A percentile compares a stretch with the other conserved stretches of the same genome.
These are phyloP conservation scores for Davidsoniella eucalypti DNA, from an alignment of 2,329 filamentous ascomycete genomes.

Conservation along the genomic window DNA sequence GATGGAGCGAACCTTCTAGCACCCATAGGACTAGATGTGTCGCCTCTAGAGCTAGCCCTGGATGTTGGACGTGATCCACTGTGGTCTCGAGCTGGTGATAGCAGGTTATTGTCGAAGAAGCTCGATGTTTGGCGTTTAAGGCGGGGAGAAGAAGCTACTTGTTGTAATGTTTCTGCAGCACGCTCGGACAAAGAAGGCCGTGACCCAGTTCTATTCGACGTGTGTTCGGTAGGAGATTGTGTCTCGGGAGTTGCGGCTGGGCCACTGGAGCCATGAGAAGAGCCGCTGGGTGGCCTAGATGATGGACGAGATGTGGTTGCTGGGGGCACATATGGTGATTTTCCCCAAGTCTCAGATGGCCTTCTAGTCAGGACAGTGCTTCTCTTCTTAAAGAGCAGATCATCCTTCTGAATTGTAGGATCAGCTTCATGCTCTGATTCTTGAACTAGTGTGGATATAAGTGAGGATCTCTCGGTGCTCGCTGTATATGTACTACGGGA, in stretches of 20 bases:
- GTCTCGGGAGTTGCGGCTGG: constrained; percentile 11
- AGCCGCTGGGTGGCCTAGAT: constrained; percentile 4
- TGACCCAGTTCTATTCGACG: not conserved
- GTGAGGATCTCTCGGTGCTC: not conserved
- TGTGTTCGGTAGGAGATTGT: constrained; percentile 6
- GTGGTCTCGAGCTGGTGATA: constrained; percentile 18
- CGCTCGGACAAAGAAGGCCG: constrained; percentile 49
- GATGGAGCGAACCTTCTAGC: too few relatives aligned
- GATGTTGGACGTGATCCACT: constrained; percentile 14
- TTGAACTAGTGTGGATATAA: not conserved
- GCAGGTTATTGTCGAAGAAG: constrained; percentile 43
- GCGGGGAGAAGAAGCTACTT: constrained; percentile 62
- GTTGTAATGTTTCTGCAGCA: constrained; percentile 69
- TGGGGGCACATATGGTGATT: constrained; percentile 12
- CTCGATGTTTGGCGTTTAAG: constrained; percentile 49
- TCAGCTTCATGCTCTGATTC: not conserved
- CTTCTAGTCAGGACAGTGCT: constrained; percentile 18
- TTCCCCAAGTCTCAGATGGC: constrained; percentile 16
- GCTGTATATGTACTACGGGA: constrained; percentile 4
- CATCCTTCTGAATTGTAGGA: not conserved
- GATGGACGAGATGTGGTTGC: not conserved
- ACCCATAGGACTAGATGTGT: constrained; percentile 33
- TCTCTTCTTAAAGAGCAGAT: constrained; percentile 9
- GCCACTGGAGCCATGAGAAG: constrained; percentile 13
- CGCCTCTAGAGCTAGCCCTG: constrained; percentile 7